Evolutionary conservation across 2,329 filamentous ascomycete genomes (phyloP), one percentile per base, ranked within the genome.

Genomic region (Xylaria polymorpha): DNA sequence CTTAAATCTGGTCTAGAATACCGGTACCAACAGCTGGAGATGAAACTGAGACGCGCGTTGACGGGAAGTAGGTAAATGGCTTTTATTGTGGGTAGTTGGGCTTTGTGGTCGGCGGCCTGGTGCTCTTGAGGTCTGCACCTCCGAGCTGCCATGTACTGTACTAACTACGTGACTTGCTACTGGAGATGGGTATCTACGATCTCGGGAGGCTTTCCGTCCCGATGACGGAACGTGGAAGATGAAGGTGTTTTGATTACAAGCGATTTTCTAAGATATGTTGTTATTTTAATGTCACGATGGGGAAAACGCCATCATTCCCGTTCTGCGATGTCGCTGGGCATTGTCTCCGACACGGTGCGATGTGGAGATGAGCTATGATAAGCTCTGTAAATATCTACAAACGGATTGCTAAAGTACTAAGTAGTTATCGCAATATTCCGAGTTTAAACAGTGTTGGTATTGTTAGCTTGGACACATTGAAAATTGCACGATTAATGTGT

Each of bases 61-160:
- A 53, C 9, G 18, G 25, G 29, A 25, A 43, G n/a, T n/a, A n/a
- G 4, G 60, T 22, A 51, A 50, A 50, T 4, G 20, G 20, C 37
- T 37, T 61, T 61, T 41, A 29, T 29, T 7, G 43, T 48, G n/a
- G 57, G 9, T 61, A 15, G 59, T 51, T 51, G 7, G 20, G 44
- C n/a, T 37, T 50, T 20, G 20, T 43, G 41, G 48, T 32, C 48
- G 48, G 48, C 22, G 46, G 22, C 12, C 29, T 22, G 20, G 6
- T 2, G 10, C n/a, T 5, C 4, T 12, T 37, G 35, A 37, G 35
- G 7, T 37, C 7, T 37, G 14, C 46, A 48, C 4, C 1, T 7
- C 12, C 5, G 4, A 50, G 10, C 1, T 29, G 2, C 46, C 2
- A 32, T 51, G 3, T n/a, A 51, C 50, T 29, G 25, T 29, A 29